Evolutionary conservation across 1,284 basidiomycete genomes (phyloP).

Genomic region (Albatrellus sp.): DNA sequence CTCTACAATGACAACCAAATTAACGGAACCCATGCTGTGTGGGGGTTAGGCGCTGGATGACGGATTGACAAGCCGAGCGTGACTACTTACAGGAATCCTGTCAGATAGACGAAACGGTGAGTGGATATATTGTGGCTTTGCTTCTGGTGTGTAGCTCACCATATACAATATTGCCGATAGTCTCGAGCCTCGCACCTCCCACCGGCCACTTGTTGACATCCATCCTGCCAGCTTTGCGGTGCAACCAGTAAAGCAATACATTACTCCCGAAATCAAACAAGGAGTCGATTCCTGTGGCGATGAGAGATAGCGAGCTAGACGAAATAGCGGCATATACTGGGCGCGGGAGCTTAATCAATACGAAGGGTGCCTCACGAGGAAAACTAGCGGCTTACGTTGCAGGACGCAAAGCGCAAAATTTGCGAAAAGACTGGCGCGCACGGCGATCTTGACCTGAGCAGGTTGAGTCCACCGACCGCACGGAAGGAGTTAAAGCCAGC

Average conservation of each 20-base stretch:
- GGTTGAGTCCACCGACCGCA: not conserved
- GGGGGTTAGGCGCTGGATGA: not conserved
- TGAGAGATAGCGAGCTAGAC: slow-evolving; percentile 74
- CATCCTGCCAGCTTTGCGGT: slow-evolving; percentile 61
- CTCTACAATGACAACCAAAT: slow-evolving; percentile 79
- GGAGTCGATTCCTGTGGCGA: slow-evolving; percentile 84
- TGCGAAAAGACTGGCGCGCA: slow-evolving; percentile 70
- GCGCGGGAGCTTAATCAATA: not conserved
- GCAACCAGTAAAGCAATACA: slow-evolving; percentile 71
- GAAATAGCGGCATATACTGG: slow-evolving; percentile 81
- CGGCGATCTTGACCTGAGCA: slow-evolving; percentile 71
- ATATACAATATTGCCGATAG: slow-evolving; percentile 85
- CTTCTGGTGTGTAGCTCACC: slow-evolving; percentile 26
- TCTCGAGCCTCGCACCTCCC: slow-evolving; percentile 82
- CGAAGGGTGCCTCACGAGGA: not conserved
- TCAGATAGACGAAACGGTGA: slow-evolving; percentile 9
- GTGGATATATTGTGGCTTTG: slow-evolving; percentile 2
- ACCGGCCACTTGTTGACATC: slow-evolving; percentile 86
- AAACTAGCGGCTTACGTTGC: slow-evolving; percentile 36
- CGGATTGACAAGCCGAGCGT: not conserved
- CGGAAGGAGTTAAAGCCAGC: slow-evolving; percentile 11
- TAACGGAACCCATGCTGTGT: slow-evolving; percentile 68
- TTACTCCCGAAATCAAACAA: slow-evolving; percentile 91
- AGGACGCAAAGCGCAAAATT: slow-evolving; percentile 65
- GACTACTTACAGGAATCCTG: slow-evolving; percentile 54